These are phyloP conservation scores for Yarrowia galli DNA, from an alignment of 1,139 yeast genomes.

Conservation along the genomic window DNA sequence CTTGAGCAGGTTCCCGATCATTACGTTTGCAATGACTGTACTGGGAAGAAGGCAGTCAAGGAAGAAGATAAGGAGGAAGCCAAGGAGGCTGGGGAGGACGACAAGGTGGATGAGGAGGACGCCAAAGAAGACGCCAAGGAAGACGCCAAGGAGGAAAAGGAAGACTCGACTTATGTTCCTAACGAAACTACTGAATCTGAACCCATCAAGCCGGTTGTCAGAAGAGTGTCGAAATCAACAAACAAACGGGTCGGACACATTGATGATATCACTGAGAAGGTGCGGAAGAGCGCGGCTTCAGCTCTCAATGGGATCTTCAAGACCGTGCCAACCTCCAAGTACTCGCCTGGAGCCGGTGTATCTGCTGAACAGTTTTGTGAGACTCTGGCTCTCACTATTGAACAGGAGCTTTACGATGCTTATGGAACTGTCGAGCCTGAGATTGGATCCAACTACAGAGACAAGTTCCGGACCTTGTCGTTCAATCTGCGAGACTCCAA, in stretches of 20 bases:
- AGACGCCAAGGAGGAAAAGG: neutral
- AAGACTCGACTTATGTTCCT: neutral
- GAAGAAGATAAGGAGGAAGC: neutral
- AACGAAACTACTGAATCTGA: too few relatives aligned
- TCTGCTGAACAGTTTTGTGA: slow-evolving; percentile 54
- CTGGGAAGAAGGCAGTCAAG: slow-evolving; percentile 42
- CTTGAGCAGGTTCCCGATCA: slow-evolving; percentile 55
- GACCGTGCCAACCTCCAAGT: slow-evolving; percentile 49
- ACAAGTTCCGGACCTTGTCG: slow-evolving; percentile 61
- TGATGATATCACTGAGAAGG: slow-evolving; percentile 41
- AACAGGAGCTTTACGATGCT: slow-evolving; percentile 52
- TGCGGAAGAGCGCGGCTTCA: slow-evolving; percentile 13
- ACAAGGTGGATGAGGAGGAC: slow-evolving; percentile 31
- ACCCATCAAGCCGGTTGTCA: neutral
- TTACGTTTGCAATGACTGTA: slow-evolving; percentile 61
- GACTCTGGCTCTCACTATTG: slow-evolving; percentile 54
- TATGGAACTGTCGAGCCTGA: slow-evolving; percentile 50
- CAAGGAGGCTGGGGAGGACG: slow-evolving; percentile 5
- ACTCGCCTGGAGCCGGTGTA: slow-evolving; percentile 51
- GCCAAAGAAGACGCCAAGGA: slow-evolving; percentile 41
- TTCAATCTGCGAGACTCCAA: slow-evolving; percentile 63
- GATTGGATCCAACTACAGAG: slow-evolving; percentile 59
- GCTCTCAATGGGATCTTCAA: slow-evolving; percentile 55
- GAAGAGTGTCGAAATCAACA: slow-evolving; percentile 17
- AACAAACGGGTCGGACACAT: slow-evolving; percentile 41